Conservation (phyloP, 192 early-diverging fungal species). For the Cetraspora pellucida region DNA sequence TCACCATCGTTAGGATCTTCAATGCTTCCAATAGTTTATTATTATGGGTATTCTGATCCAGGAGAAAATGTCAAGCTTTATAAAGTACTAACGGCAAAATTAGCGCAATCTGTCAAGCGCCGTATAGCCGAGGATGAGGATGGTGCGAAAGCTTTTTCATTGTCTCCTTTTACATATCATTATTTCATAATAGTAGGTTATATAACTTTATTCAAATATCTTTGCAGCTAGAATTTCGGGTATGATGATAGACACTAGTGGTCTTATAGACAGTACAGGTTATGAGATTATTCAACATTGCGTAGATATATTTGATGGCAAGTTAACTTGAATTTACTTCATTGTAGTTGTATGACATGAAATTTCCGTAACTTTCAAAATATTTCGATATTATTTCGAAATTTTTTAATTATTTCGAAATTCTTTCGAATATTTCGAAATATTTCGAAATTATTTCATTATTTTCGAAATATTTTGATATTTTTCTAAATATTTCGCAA, state of each 20-base stretch:
- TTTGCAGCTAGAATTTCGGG: conserved; percentile 67
- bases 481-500: too few relatives aligned
- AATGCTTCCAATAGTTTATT: conserved; percentile 82
- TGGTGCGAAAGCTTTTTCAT: conserved; percentile 35
- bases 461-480: too few relatives aligned
- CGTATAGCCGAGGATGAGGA: conserved; percentile 67
- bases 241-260: conserved; percentile 82
- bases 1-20: conserved; percentile 64
- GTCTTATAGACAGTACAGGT: conserved; percentile 75
- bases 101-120: conserved; percentile 65
- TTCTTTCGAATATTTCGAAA: too few relatives aligned
- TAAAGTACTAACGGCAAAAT: conserved; percentile 59
- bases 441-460: too few relatives aligned
- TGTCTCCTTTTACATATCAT: not conserved
- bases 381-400: too few relatives aligned
- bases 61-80: conserved; percentile 83
- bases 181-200: not conserved
- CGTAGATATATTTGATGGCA: conserved; percentile 70
- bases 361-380: too few relatives aligned
- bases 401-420: too few relatives aligned
- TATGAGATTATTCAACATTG: conserved; percentile 77
- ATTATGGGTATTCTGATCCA: conserved; percentile 83
- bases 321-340: not conserved
- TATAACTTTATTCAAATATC: conserved; percentile 18
- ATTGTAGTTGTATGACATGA: not conserved